Base-by-base conservation (phyloP, 768 basidiomycete species). In the Solioccasus polychromus region DNA sequence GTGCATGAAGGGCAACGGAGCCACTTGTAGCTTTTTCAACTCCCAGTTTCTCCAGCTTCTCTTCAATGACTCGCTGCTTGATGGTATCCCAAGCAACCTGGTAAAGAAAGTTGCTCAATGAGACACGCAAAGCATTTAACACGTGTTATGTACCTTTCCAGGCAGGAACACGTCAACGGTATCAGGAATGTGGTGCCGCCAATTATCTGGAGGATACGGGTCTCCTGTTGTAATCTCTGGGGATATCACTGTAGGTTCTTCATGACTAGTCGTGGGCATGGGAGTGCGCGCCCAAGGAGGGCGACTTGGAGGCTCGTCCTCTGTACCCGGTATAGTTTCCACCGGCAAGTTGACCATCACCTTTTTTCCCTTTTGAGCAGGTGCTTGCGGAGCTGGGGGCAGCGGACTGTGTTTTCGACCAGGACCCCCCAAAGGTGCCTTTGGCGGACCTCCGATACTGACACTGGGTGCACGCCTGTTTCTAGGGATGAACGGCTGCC, bases 381-480 rank as follows among this genome's bases (percentile, higher is more conserved):
- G 66, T 1, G 67, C 36, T 34, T 39, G 64, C 49, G 64, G 60
- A 9, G 53, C 45, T 12, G 62, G 59, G 9, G 79, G 73, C 47
- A 85, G 67, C 10, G 88, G 87, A 62, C 82, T 86, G 40, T 82
- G 73, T 67, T 87, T 92, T 35, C 85, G 78, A 35, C 80, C 78
- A 11, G 85, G 88, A 0, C 90, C 90, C 15, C 90, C 90, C 3
- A 92, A 68, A 1, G 81, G 76, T 1, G 90, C 90, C 63, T 92
- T 92, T 8, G 90, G 90, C n/a, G 90, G 90, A 7, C 90, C 90
- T 11, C 90, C 90, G 32, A 86, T 79, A 60, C 83, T 88, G 35
- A 85, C 51, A 51, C 77, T 78, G 14, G 75, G 76, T 45, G 86
- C 78, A 34, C 87, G 75, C 62, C 84, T 74, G 59, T 74, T 85